A percentile compares a stretch with the other conserved stretches of the same genome.
Conservation (phyloP, 2,329 filamentous ascomycete species). For the Trematosphaeria pertusa region DNA sequence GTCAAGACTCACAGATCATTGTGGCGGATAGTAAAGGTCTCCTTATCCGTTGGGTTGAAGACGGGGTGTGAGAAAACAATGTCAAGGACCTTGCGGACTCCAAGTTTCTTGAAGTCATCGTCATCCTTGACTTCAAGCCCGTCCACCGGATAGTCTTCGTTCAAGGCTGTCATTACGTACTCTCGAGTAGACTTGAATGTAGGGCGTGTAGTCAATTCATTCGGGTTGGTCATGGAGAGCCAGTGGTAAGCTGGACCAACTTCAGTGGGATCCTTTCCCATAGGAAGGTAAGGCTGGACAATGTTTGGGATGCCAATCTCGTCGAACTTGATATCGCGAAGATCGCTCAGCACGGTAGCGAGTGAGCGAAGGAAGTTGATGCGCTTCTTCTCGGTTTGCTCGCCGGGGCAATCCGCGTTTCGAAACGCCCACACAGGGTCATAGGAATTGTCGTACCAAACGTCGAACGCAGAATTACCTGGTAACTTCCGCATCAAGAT, state of each 20-base stretch:
- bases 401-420: background rate
- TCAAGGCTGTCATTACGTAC: conserved; percentile 4
- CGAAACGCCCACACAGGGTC: background rate
- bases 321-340: background rate
- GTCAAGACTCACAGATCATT: too few relatives aligned
- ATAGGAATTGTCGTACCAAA: background rate
- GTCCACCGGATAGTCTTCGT: background rate
- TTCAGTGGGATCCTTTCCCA: background rate
- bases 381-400: background rate
- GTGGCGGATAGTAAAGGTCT: conserved; percentile 27
- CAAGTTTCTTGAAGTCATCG: background rate
- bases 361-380: conserved; percentile 4
- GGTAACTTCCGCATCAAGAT: background rate
- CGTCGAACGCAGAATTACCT: background rate
- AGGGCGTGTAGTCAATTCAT: conserved; percentile 2
- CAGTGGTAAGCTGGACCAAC: conserved; percentile 1
- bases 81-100: background rate
- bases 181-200: conserved; percentile 6
- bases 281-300: conserved; percentile 1
- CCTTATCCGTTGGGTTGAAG: conserved; percentile 5
- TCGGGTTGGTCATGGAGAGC: background rate
- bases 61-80: background rate
- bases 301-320: background rate
- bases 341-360: background rate
- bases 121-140: conserved; percentile 1